These are phyloP conservation scores for Oligophagozyma castellii DNA, from an alignment of 1,139 yeast genomes.

Conservation along the genomic window DNA sequence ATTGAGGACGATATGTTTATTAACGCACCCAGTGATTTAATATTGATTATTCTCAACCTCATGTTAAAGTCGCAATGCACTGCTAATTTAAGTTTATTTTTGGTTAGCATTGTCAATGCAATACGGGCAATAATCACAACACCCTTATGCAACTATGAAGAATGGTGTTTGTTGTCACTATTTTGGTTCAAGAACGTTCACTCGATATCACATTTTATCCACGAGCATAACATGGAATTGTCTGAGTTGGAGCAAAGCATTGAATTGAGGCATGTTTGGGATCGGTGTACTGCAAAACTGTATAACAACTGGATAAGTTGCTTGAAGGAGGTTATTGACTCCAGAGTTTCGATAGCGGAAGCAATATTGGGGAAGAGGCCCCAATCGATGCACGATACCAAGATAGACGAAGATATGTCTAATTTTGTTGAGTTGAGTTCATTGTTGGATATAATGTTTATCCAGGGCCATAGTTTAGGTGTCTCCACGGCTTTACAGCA, in stretches of 20 bases:
- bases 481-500: constrained; percentile 23
- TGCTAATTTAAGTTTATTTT: background rate
- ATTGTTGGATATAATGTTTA: background rate
- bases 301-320: background rate
- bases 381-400: background rate
- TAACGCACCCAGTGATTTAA: background rate
- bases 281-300: no score
- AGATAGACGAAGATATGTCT: background rate
- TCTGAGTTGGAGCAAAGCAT: background rate
- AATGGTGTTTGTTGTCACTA: background rate
- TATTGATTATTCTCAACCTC: background rate
- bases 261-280: background rate
- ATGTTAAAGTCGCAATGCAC: background rate
- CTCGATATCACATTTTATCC: constrained; percentile 32
- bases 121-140: background rate
- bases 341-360: background rate
- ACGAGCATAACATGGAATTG: background rate
- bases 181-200: constrained; percentile 56
- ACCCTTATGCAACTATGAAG: background rate
- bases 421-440: background rate
- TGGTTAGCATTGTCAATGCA: background rate
- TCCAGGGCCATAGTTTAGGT: background rate
- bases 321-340: background rate
- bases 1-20: background rate
- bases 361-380: background rate